These are phyloP conservation scores for Aspergillus biplanus DNA, from an alignment of 495 filamentous ascomycete genomes.

Conservation along the genomic window DNA sequence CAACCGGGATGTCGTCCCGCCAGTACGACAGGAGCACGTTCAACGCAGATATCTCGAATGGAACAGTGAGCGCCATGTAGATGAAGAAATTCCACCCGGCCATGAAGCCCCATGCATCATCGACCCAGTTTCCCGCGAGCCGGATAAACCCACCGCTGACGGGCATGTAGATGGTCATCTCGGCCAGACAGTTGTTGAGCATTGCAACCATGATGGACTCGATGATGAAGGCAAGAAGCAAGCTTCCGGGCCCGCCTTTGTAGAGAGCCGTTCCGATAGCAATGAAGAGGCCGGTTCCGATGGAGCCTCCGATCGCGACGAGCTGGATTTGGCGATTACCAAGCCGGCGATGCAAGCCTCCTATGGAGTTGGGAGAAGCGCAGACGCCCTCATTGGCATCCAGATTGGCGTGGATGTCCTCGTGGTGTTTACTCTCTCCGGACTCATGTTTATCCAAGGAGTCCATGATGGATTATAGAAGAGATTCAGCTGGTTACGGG, in stretches of 20 bases:
- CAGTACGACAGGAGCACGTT: conserved; percentile 71
- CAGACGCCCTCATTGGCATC: too few relatives aligned
- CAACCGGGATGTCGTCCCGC: conserved; percentile 64
- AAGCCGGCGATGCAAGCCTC: conserved; percentile 25
- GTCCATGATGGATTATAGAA: too few relatives aligned
- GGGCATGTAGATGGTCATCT: conserved; percentile 55
- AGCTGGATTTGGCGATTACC: conserved; percentile 31
- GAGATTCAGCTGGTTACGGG: too few relatives aligned
- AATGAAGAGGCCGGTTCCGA: conserved; percentile 36
- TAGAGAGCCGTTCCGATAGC: conserved; percentile 33
- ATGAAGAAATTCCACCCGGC: conserved; percentile 67
- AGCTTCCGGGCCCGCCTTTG: conserved; percentile 56
- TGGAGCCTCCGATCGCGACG: conserved; percentile 38
- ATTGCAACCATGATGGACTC: conserved; percentile 35
- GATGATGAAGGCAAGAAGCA: conserved; percentile 46
- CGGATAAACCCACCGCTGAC: conserved; percentile 56
- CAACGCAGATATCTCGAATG: conserved; percentile 74
- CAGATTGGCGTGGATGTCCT: too few relatives aligned
- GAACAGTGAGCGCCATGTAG: conserved; percentile 64
- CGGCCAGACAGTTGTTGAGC: conserved; percentile 43
- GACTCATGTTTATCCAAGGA: too few relatives aligned
- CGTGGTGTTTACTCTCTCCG: too few relatives aligned
- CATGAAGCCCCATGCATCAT: conserved; percentile 55
- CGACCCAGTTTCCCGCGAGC: conserved; percentile 50
- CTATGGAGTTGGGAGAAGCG: too few relatives aligned